phyloP scores from a whole-genome alignment of 192 early-diverging fungal genomes.

The Linnemannia exigua region DNA sequence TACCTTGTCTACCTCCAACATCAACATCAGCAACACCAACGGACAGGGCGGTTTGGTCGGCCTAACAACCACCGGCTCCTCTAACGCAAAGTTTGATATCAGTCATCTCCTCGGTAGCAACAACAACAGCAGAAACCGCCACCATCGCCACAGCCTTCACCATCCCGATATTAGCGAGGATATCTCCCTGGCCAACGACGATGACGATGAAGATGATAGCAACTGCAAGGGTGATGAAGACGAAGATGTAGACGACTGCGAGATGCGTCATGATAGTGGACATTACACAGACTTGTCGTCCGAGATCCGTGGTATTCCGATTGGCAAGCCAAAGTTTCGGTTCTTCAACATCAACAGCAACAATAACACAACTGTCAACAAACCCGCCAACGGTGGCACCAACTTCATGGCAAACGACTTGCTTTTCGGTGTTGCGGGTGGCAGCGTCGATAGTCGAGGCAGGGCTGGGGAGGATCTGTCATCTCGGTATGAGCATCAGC shows the following conservation, averaged over 20 bases:
- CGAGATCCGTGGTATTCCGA: constrained; percentile 28
- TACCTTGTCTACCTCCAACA: not conserved
- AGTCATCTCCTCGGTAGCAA: constrained; percentile 15
- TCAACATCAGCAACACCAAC: constrained; percentile 3
- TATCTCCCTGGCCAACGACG: constrained; percentile 7
- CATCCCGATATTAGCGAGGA: constrained; percentile 11
- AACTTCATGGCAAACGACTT: constrained; percentile 2
- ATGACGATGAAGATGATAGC: constrained; percentile 17
- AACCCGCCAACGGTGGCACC: not conserved
- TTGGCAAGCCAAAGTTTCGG: constrained; percentile 34
- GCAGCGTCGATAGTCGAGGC: constrained; percentile 23
- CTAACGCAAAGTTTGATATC: constrained; percentile 19
- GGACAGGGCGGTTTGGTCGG: not conserved
- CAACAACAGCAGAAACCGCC: not conserved
- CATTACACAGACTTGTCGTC: constrained; percentile 33
- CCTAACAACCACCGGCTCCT: not conserved
- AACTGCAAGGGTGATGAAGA: constrained; percentile 1
- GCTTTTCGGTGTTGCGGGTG: constrained; percentile 1
- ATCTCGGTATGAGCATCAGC: constrained; percentile 13
- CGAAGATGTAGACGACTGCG: constrained; percentile 14
- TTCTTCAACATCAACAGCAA: not conserved
- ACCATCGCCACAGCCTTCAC: constrained; percentile 4
- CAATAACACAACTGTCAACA: not conserved
- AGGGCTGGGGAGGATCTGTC: not conserved
- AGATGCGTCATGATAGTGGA: constrained; percentile 34